Evolutionary conservation across 2,329 filamentous ascomycete species (phyloP).

Genomic region (Acephala macrosclerotiorum): DNA sequence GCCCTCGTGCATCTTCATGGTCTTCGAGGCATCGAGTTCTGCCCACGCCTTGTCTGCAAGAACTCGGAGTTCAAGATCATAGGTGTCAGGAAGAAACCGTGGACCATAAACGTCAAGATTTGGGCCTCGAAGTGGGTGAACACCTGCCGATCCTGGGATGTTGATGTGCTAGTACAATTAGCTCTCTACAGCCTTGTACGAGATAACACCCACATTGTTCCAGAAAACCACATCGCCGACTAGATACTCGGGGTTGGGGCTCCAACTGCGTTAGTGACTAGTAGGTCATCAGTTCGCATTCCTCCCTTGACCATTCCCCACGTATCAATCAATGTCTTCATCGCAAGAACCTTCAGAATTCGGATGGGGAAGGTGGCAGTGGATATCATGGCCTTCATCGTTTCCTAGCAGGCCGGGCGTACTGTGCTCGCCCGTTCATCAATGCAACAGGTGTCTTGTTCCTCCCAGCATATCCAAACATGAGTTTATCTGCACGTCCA

Average conservation of each 20-base stretch:
- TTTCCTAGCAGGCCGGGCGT: slow-evolving; percentile 37
- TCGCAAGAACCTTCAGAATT: slow-evolving; percentile 67
- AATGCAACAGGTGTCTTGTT: slow-evolving; percentile 22
- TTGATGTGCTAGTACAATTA: slow-evolving; percentile 29
- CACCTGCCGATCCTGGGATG: slow-evolving; percentile 27
- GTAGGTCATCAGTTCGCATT: slow-evolving; percentile 19
- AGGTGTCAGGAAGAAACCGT: slow-evolving; percentile 35
- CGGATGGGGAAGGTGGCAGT: slow-evolving; percentile 69
- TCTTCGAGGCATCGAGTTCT: slow-evolving; percentile 12
- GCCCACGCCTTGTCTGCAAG: slow-evolving; percentile 31
- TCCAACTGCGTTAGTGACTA: slow-evolving; percentile 72
- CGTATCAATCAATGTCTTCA: slow-evolving; percentile 58
- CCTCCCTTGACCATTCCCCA: not conserved
- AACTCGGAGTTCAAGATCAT: slow-evolving; percentile 32
- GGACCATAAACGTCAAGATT: slow-evolving; percentile 27
- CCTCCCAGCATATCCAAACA: slow-evolving; percentile 28
- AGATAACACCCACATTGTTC: slow-evolving; percentile 61
- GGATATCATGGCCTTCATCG: slow-evolving; percentile 73
- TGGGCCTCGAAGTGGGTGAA: slow-evolving; percentile 29
- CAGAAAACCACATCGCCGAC: slow-evolving; percentile 71
- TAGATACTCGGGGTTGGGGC: slow-evolving; percentile 67
- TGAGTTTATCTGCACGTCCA: slow-evolving; percentile 33
- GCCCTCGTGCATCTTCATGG: slow-evolving; percentile 29
- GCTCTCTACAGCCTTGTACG: not conserved
- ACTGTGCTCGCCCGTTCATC: slow-evolving; percentile 36